Base-by-base conservation (phyloP, 2,329 filamentous ascomycete genomes). In the Chaetothyriales sp. region DNA sequence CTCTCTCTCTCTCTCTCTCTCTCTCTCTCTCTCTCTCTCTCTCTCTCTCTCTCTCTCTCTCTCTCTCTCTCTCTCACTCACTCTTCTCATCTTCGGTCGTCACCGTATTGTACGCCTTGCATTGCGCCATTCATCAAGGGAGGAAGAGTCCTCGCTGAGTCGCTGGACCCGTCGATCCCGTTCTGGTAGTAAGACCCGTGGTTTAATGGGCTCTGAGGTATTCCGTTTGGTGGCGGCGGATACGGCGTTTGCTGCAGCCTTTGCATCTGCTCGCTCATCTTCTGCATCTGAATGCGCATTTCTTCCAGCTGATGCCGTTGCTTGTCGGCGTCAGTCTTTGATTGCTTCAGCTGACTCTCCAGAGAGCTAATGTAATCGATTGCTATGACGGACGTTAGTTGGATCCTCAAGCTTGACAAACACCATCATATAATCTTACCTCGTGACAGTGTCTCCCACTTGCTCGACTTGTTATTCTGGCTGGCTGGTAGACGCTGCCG, bases 21-120 rank as follows among this genome's bases (percentile, higher is more conserved):
- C n/a, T n/a, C n/a, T n/a, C n/a, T n/a, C n/a, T n/a, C n/a, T n/a
- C n/a, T n/a, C n/a, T n/a, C n/a, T n/a, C n/a, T n/a, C n/a, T n/a
- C n/a, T n/a, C n/a, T n/a, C n/a, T n/a, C n/a, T n/a, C n/a, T n/a
- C n/a, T n/a, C n/a, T n/a, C n/a, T n/a, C n/a, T n/a, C n/a, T n/a
- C n/a, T n/a, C n/a, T n/a, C n/a, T n/a, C n/a, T n/a, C n/a, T n/a
- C n/a, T n/a, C 36, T n/a, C 20, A 25, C 25, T 32, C 52, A 51
- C 54, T 43, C 10, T 18, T 19, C 45, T 58, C 65, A 71, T 52
- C 70, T 66, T 53, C 68, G 64, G 50, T 71, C 70, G 51, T 73
- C 70, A n/a, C 67, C 68, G 59, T 73, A 74, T 56, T 73, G 70
- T 43, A 74, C 67, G 15, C 71, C 71, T 60, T 74, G 71, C 71